Evolutionary conservation across 1,284 basidiomycete species (phyloP), one percentile per base, ranked within the genome.

Genomic region (Amylostereum areolatum): DNA sequence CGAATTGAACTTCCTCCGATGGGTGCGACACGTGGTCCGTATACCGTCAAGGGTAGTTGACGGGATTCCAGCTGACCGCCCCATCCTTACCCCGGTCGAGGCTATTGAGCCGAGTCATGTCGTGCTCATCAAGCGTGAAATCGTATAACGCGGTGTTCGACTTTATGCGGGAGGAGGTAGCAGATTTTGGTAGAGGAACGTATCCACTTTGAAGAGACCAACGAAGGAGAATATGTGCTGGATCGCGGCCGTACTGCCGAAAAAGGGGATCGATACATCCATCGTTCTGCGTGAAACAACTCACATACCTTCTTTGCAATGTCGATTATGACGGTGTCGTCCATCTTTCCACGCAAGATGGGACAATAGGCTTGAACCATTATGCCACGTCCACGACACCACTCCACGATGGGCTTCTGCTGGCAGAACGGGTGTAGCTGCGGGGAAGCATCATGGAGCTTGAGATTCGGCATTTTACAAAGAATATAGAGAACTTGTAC

Each of bases 341-440:
- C 72, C 64, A 82, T 72, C 39, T 78, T 64, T 0, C 81, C 83
- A 5, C 82, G 73, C 37, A 87, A 64, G 47, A 91, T 70, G 1
- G 89, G 88, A 57, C 80, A 86, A 61, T 91, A 92, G 0, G 89
- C 91, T 64, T 94, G 75, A 5, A 94, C 68, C 30, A 84, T 69
- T 48, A 96, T 90, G 6, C 69, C 72, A 54, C 91, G 70, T 41
- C 75, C 63, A 29, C 67, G 61, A 68, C 92, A 94, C 64, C 89
- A 94, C 27, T 77, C 72, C 29, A 91, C 88, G 49, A 94, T 90
- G 7, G 82, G 77, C 36, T 72, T 71, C 53, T 92, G 89, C 60
- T 93, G 90, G 66, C 89, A 92, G 57, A 87, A 82, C 0, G 92
- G 91, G 60, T 93, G 89, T 5, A 92, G 72, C 81, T 90, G 59